Evolutionary conservation across 2,329 filamentous ascomycete species (phyloP).

Genomic region (Diaporthe australafricana): DNA sequence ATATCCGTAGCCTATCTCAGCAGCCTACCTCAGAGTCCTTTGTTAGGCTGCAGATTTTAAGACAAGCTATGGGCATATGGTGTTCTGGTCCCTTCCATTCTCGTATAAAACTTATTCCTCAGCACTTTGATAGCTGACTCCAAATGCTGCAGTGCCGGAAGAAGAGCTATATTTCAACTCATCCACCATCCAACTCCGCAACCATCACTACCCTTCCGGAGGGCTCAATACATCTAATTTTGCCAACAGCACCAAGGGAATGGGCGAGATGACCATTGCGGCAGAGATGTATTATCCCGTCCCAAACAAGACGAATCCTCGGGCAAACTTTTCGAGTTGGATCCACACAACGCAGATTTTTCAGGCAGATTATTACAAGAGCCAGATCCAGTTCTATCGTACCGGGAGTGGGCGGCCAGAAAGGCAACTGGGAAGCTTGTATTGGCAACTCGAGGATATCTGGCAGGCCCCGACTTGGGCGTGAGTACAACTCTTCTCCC

Average conservation of each 20-base stretch:
- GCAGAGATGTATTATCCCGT: conserved; percentile 67
- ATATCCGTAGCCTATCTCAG: too few relatives aligned
- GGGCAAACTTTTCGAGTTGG: conserved; percentile 72
- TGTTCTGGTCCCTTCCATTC: too few relatives aligned
- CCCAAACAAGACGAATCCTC: conserved; percentile 61
- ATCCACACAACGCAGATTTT: conserved; percentile 72
- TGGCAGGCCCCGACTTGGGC: conserved; percentile 75
- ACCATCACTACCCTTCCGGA: conserved; percentile 68
- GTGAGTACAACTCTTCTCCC: conserved; percentile 73
- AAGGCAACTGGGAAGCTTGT: conserved; percentile 68
- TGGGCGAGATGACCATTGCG: conserved; percentile 69
- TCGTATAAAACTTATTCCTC: too few relatives aligned
- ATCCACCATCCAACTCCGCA: conserved; percentile 64
- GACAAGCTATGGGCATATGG: too few relatives aligned
- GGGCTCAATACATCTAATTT: conserved; percentile 59
- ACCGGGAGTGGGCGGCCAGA: conserved; percentile 67
- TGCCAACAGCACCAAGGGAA: conserved; percentile 54
- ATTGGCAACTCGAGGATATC: conserved; percentile 75
- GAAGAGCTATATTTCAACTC: conserved; percentile 69
- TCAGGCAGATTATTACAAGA: conserved; percentile 72
- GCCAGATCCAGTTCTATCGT: conserved; percentile 71
- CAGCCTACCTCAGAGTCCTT: too few relatives aligned
- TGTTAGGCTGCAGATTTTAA: too few relatives aligned
- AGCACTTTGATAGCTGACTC: too few relatives aligned
- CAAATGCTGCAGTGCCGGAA: too few relatives aligned